Evolutionary conservation across 305 asterid species (phyloP), one percentile per base, ranked within the genome.

Genomic region (Rubia peregrina): DNA sequence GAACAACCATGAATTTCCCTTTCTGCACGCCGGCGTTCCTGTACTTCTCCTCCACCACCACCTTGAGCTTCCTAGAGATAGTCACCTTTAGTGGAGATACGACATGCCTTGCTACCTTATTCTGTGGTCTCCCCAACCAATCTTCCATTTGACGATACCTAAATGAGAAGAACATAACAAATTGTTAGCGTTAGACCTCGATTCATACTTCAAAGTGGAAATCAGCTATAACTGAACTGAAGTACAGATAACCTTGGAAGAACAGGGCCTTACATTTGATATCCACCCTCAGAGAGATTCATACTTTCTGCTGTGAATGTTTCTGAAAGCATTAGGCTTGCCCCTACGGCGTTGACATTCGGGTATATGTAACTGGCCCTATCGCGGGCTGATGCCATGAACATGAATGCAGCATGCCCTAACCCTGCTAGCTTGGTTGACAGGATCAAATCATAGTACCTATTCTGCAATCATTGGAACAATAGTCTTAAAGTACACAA

Each of bases 381-480:
- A 71, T 89, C 98, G 40, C 98, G 80, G 33, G 95, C 95, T 24
- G 84, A 82, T 7, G 96, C 76, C 95, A 91, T 82, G 71, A 88
- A 91, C 86, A 91, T 76, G 90, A 91, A 89, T n/a, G 92, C 81
- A 2, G 86, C 96, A 76, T 86, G 95, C 0, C 98, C 98, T 6
- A 91, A 44, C 72, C 96, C 96, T 3, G 98, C 95, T 26, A 91
- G 72, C 83, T 86, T 91, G 14, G 94, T 91, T 19, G 96, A 89
- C 65, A 91, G 75, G 62, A 91, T 75, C 94, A 86, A 81, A 71
- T 89, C 98, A 67, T 88, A 89, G 71, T 89, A 91, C 80, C 92
- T 91, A 56, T 51, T 73, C 93, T 91, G 92, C 84, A 83, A 77
- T 4, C 76, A 76, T 63, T 10, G 44, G 72, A 21, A 61, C 72